Evolutionary conservation across 1,284 basidiomycete species (phyloP).

Genomic region (Moesziomyces antarcticus): DNA sequence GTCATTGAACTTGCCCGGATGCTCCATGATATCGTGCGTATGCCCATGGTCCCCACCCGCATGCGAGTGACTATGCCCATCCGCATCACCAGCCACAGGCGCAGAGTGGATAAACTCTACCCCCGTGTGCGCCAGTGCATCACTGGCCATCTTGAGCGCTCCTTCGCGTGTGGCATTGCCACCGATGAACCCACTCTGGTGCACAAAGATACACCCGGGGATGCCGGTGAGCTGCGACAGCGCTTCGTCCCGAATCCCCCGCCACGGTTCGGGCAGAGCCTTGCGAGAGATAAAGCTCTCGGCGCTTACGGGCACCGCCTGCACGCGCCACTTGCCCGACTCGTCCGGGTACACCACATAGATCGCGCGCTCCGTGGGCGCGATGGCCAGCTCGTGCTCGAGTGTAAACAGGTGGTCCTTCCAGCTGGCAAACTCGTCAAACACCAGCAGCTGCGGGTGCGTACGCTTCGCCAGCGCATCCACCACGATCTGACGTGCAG

Average conservation of each 20-base stretch:
- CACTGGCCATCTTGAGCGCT: slow-evolving; percentile 81
- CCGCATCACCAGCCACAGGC: slow-evolving; percentile 6
- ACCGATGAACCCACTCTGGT: slow-evolving; percentile 95
- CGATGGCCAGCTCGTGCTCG: slow-evolving; percentile 71
- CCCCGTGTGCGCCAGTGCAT: slow-evolving; percentile 70
- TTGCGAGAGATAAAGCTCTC: slow-evolving; percentile 92
- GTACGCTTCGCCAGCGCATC: slow-evolving; percentile 75
- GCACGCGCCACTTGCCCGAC: slow-evolving; percentile 84
- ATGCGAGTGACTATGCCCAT: slow-evolving; percentile 47
- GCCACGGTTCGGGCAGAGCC: slow-evolving; percentile 89
- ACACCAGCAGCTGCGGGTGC: slow-evolving; percentile 78
- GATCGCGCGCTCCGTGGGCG: slow-evolving; percentile 71
- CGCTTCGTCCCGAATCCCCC: slow-evolving; percentile 86
- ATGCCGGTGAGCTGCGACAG: slow-evolving; percentile 82
- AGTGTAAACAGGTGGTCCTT: slow-evolving; percentile 94
- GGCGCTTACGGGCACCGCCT: slow-evolving; percentile 84
- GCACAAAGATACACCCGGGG: slow-evolving; percentile 85
- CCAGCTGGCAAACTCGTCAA: slow-evolving; percentile 85
- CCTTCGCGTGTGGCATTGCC: slow-evolving; percentile 90
- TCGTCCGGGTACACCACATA: slow-evolving; percentile 91
- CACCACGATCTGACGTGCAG: slow-evolving; percentile 84
- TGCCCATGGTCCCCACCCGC: slow-evolving; percentile 60
- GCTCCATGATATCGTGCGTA: slow-evolving; percentile 54
- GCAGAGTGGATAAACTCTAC: slow-evolving; percentile 32
- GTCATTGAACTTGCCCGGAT: slow-evolving; percentile 86